Evolutionary conservation across 1,139 yeast species (phyloP).

Genomic region (Hanseniaspora uvarum): DNA sequence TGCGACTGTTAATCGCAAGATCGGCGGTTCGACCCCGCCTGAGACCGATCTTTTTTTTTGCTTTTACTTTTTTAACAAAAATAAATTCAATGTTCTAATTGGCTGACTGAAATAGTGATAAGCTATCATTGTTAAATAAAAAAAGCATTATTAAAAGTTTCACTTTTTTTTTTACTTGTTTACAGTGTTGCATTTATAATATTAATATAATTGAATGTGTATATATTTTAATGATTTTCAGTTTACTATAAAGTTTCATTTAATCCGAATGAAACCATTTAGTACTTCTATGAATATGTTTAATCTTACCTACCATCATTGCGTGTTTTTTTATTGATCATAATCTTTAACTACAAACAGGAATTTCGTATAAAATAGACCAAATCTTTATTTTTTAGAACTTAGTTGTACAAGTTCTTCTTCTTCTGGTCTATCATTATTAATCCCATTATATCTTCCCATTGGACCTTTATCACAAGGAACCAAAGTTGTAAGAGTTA

Average conservation of each 20-base stretch:
- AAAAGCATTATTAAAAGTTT: no score
- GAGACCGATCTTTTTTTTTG: slow-evolving; percentile 10
- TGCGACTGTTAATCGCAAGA: slow-evolving; percentile 19
- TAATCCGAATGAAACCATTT: neutral
- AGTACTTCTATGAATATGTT: no score
- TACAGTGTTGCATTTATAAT: neutral
- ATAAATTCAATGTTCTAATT: neutral
- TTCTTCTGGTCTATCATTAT: slow-evolving; percentile 15
- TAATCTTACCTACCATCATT: no score
- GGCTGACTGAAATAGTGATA: neutral
- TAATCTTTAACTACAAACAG: neutral
- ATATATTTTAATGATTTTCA: neutral
- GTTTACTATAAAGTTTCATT: neutral
- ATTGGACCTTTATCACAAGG: slow-evolving; percentile 38
- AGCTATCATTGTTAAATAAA: neutral
- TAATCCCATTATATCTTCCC: slow-evolving; percentile 30
- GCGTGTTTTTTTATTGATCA: no score
- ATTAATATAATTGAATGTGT: neutral
- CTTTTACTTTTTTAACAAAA: neutral
- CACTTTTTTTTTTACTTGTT: no score
- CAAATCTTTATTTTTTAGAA: neutral
- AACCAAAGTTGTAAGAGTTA: slow-evolving; percentile 34
- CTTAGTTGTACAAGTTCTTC: neutral
- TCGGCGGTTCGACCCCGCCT: slow-evolving; percentile 19
- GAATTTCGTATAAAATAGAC: neutral